phyloP scores from a whole-genome alignment of 2,329 filamentous ascomycete species.

The Fusarium sp. region DNA sequence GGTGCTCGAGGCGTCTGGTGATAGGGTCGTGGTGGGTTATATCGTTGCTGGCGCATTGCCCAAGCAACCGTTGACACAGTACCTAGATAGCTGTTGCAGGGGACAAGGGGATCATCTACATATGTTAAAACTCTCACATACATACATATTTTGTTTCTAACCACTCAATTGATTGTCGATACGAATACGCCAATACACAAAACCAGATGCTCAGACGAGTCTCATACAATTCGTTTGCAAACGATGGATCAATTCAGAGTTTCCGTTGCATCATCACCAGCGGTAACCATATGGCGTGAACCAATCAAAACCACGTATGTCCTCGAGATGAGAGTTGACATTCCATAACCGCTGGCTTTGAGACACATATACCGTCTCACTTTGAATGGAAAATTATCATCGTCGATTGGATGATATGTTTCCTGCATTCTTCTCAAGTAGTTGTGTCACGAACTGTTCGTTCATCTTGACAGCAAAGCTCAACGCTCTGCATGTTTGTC shows the following conservation, averaged over 20 bases:
- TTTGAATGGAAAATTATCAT: neutral
- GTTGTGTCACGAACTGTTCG: neutral
- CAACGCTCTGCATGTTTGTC: neutral
- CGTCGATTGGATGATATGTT: neutral
- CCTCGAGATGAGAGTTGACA: neutral
- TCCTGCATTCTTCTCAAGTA: slow-evolving; percentile 1
- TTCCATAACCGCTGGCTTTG: slow-evolving; percentile 6
- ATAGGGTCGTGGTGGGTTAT: slow-evolving; percentile 26
- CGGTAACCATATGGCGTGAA: neutral
- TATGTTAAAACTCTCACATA: neutral
- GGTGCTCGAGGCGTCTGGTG: slow-evolving; percentile 4
- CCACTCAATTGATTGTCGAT: neutral
- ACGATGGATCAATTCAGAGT: neutral
- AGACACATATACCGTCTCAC: neutral
- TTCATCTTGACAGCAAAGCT: neutral
- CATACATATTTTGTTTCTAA: neutral
- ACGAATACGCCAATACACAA: neutral
- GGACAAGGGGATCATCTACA: slow-evolving; percentile 6
- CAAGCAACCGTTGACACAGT: slow-evolving; percentile 38
- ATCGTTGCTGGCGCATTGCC: slow-evolving; percentile 36
- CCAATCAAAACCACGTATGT: slow-evolving; percentile 22
- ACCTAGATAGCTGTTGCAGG: slow-evolving; percentile 17
- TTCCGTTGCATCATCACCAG: slow-evolving; percentile 17
- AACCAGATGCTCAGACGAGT: neutral
- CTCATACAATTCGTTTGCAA: neutral